A percentile compares a stretch with the other conserved stretches of the same genome.
These are phyloP conservation scores for Calophaca sinica DNA, from an alignment of 306 rosid genomes.

Conservation along the genomic window DNA sequence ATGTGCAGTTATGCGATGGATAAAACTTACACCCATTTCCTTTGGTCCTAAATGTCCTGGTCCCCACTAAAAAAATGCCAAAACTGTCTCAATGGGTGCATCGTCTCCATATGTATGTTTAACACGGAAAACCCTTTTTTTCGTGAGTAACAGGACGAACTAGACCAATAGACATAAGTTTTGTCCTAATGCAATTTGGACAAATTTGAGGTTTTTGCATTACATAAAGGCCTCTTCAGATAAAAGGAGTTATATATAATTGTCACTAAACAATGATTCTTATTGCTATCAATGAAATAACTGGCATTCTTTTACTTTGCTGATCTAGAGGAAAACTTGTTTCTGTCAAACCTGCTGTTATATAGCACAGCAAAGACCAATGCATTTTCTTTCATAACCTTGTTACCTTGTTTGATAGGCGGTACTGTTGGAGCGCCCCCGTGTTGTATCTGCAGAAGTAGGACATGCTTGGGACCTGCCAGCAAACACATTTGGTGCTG, in stretches of 20 bases:
- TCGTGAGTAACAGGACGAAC: no score
- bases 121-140: no score
- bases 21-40: no score
- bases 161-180: no score
- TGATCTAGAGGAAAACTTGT: not conserved
- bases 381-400: constrained; percentile 35
- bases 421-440: constrained; percentile 72
- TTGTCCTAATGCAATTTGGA: no score
- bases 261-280: not conserved
- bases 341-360: not conserved
- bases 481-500: constrained; percentile 81
- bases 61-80: no score
- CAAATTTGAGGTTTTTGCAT: not conserved
- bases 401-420: constrained; percentile 55
- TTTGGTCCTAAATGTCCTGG: no score
- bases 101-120: no score
- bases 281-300: constrained; percentile 6
- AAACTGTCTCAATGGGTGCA: no score
- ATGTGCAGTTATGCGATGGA: no score
- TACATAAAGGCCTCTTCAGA: not conserved
- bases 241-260: not conserved
- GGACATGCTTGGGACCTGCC: constrained; percentile 92
- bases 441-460: constrained; percentile 72
- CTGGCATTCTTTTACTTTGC: constrained; percentile 11
- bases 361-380: not conserved